These are phyloP conservation scores for Blastobotrys buckinghamii DNA, from an alignment of 1,139 yeast genomes.

Conservation along the genomic window DNA sequence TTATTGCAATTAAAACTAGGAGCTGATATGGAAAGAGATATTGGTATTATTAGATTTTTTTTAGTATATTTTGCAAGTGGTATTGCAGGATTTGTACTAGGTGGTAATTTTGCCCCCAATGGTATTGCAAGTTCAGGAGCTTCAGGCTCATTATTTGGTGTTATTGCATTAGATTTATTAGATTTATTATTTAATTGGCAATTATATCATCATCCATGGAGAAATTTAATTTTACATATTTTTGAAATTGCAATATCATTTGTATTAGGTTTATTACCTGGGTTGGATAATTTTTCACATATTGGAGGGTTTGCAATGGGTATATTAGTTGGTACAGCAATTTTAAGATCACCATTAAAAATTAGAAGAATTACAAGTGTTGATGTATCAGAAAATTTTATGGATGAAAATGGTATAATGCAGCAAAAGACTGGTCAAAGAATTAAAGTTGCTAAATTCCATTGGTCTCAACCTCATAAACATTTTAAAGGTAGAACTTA, in stretches of 20 bases:
- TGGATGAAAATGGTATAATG: conserved; percentile 8
- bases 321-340: conserved; percentile 43
- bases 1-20: conserved; percentile 60
- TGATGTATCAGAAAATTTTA: conserved; percentile 7
- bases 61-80: conserved; percentile 59
- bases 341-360: conserved; percentile 53
- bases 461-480: conserved; percentile 21
- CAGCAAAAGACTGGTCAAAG: conserved; percentile 10
- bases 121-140: conserved; percentile 73
- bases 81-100: conserved; percentile 61
- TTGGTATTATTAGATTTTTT: conserved; percentile 53
- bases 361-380: conserved; percentile 31
- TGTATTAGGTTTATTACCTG: conserved; percentile 65
- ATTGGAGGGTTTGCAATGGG: conserved; percentile 75
- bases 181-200: conserved; percentile 53
- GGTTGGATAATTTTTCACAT: conserved; percentile 70
- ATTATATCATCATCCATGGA: conserved; percentile 36
- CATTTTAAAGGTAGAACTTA: conserved; percentile 33
- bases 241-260: conserved; percentile 56
- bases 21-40: conserved; percentile 50
- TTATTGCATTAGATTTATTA: conserved; percentile 57
- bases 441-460: conserved; percentile 23
- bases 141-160: conserved; percentile 68
- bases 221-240: conserved; percentile 45
- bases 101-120: conserved; percentile 65